These are phyloP conservation scores for Fusarium sp. DNA, from an alignment of 2,329 filamentous ascomycete species.

Conservation along the genomic window DNA sequence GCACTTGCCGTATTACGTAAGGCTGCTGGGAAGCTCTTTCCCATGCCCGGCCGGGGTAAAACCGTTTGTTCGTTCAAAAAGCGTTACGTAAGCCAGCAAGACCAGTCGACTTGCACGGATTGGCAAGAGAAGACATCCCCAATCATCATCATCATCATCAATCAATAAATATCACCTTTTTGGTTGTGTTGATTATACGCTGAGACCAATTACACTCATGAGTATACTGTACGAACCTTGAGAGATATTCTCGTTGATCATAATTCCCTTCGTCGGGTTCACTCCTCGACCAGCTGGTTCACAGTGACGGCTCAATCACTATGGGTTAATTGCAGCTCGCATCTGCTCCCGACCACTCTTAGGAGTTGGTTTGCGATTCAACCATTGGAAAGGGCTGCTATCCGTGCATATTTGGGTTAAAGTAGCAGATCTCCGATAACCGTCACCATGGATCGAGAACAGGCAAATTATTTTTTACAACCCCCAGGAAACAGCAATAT, in stretches of 20 bases:
- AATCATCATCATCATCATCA: not conserved
- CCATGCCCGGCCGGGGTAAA: slow-evolving; percentile 9
- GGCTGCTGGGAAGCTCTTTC: slow-evolving; percentile 8
- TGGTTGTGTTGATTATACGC: not conserved
- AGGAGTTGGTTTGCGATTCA: not conserved
- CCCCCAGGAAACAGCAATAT: slow-evolving; percentile 1
- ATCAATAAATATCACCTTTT: not conserved
- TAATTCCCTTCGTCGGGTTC: not conserved
- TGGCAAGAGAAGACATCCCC: slow-evolving; percentile 38
- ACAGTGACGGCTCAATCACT: slow-evolving; percentile 9
- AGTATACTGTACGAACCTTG: too few relatives aligned
- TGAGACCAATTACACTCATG: too few relatives aligned
- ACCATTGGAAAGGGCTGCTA: not conserved
- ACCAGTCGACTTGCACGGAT: slow-evolving; percentile 38
- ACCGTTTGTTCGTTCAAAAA: not conserved
- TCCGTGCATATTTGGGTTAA: too few relatives aligned
- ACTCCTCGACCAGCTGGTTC: not conserved
- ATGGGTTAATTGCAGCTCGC: not conserved
- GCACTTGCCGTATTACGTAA: slow-evolving; percentile 45
- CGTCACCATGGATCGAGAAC: not conserved
- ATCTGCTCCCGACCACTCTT: not conserved
- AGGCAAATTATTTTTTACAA: not conserved
- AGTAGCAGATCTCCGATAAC: not conserved
- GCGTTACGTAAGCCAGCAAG: slow-evolving; percentile 17
- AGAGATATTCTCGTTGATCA: not conserved